Base-by-base conservation (phyloP, 305 asterid species). In the Fraxinus paxiana region DNA sequence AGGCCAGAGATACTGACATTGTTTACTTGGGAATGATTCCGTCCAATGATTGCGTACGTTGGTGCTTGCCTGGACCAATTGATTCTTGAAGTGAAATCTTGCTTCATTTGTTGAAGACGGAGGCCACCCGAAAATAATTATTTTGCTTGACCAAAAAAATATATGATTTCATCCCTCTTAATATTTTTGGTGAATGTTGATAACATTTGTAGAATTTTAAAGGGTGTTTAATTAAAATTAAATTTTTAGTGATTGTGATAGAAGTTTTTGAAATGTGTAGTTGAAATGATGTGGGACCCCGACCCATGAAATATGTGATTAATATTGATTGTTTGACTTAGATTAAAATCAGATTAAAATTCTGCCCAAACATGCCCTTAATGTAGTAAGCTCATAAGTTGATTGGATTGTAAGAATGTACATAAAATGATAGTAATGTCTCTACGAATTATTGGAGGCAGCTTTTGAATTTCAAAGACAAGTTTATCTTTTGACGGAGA, bases 31-130 rank as follows among this genome's bases (percentile, higher is more conserved):
- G 77, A 80, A 77, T n/a, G 12, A 78, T 67, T 12, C 5, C 65
- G 81, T 73, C 79, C 7, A 76, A 82, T 71, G 90, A 88, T 35
- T 85, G 91, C 34, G 87, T 87, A 26, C 88, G 83, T 76, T 88
- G 90, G 86, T 88, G 90, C 51, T 79, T 88, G 88, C 87, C 85
- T n/a, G 87, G 90, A 56, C 90, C 91, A 1, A 85, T 87, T 6
- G 88, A 88, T 76, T 30, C 87, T 35, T 87, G 88, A 88, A 84
- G 77, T 72, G 87, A 81, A 67, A 83, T 88, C 38, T 81, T 85
- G 76, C 81, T 85, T 31, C 82, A 87, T 69, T 37, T 82, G 78
- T 28, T 85, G 83, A 85, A 77, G 61, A 83, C 73, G 72, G 88
- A 85, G 81, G 81, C 48, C 48, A 38, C 48, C 48, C 15, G 0